These are phyloP conservation scores for Globisporangium iwayamae DNA, from an alignment of 352 stramenopile species.

Conservation along the genomic window DNA sequence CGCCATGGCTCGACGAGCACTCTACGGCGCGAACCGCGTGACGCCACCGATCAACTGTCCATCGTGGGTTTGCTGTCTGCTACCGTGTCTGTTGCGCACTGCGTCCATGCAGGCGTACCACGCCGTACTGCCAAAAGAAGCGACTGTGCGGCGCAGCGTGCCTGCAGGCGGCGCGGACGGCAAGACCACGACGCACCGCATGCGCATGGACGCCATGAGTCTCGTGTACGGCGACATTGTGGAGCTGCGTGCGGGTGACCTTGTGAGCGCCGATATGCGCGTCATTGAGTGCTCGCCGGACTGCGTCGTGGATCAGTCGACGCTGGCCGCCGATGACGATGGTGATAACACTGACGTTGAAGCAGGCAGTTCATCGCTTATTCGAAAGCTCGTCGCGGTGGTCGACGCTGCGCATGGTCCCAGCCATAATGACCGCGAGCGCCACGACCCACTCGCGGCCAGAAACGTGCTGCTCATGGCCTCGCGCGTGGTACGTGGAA, in stretches of 20 bases:
- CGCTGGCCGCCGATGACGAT: conserved; percentile 29
- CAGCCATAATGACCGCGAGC: conserved; percentile 3
- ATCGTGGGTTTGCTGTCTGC: conserved; percentile 91
- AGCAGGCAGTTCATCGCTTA: conserved; percentile 14
- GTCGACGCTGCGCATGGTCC: background rate
- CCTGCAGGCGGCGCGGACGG: background rate
- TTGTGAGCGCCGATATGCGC: conserved; percentile 87
- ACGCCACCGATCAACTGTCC: conserved; percentile 90
- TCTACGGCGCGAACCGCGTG: conserved; percentile 88
- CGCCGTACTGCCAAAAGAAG: conserved; percentile 80
- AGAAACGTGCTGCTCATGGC: conserved; percentile 76
- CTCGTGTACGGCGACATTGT: conserved; percentile 93
- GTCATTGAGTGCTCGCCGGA: conserved; percentile 77
- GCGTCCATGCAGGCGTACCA: conserved; percentile 90
- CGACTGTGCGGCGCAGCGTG: conserved; percentile 73
- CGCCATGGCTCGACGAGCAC: conserved; percentile 55
- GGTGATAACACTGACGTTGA: conserved; percentile 26
- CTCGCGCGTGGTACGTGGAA: conserved; percentile 45
- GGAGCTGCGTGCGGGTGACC: conserved; percentile 83
- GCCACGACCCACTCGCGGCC: conserved; percentile 27
- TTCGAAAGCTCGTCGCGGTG: conserved; percentile 35
- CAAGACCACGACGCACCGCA: conserved; percentile 49
- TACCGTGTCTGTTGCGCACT: conserved; percentile 91
- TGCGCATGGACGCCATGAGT: conserved; percentile 89
- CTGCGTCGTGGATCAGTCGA: conserved; percentile 67